Evolutionary conservation across 192 early-diverging fungal species (phyloP).

Genomic region (Helicostylum pulchrum): DNA sequence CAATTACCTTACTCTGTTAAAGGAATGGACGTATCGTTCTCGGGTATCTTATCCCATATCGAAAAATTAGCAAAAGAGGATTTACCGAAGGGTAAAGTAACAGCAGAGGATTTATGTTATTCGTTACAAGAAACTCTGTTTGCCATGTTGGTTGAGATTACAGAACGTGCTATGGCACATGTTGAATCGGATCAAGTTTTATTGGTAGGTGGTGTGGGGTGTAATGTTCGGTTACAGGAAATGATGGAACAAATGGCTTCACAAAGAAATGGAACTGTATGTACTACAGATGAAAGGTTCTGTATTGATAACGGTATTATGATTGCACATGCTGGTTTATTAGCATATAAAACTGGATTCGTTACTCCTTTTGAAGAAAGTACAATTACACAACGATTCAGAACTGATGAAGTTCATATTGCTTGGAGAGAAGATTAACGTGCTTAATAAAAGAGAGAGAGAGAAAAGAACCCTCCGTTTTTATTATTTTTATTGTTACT

Average conservation of each 20-base stretch:
- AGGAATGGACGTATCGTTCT: slow-evolving; percentile 99
- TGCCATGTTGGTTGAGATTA: slow-evolving; percentile 99
- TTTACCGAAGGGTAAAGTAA: slow-evolving; percentile 47
- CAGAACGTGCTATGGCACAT: slow-evolving; percentile 98
- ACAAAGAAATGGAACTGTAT: slow-evolving; percentile 83
- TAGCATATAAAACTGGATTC: slow-evolving; percentile 79
- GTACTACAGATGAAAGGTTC: slow-evolving; percentile 96
- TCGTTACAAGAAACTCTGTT: slow-evolving; percentile 96
- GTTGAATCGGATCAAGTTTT: slow-evolving; percentile 87
- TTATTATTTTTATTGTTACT: too few relatives aligned
- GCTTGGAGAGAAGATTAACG: slow-evolving; percentile 61
- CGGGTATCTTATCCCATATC: slow-evolving; percentile 89
- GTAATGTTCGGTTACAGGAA: slow-evolving; percentile 90
- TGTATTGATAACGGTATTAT: slow-evolving; percentile 99
- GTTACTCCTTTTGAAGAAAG: slow-evolving; percentile 82
- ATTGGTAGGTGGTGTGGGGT: slow-evolving; percentile 96
- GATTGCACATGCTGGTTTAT: slow-evolving; percentile 96
- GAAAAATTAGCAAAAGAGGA: slow-evolving; percentile 70
- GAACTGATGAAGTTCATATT: slow-evolving; percentile 83
- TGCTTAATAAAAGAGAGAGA: too few relatives aligned
- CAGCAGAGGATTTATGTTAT: slow-evolving; percentile 92
- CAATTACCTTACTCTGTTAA: slow-evolving; percentile 97
- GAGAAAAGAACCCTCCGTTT: too few relatives aligned
- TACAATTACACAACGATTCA: slow-evolving; percentile 90
- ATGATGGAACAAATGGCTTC: slow-evolving; percentile 97